Evolutionary conservation across 106 monocot genomes (phyloP), one percentile per base, ranked within the genome.

Genomic region (Allium cepa): DNA sequence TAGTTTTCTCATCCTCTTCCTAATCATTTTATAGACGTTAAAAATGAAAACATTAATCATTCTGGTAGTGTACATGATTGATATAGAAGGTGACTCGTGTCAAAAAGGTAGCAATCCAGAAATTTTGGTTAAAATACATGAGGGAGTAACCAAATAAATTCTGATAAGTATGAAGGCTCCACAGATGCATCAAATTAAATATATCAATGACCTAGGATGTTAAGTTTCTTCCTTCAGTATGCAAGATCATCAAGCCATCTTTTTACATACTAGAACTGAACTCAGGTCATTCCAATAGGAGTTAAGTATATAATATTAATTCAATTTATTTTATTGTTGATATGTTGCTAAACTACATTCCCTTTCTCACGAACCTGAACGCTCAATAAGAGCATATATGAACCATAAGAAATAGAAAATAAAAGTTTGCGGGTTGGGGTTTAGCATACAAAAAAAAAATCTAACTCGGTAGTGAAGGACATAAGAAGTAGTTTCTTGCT

Each of bases 1-100:
- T 63, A 0, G 15, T 75, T 68, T 57, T 75, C 67, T 99, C 99
- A 81, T 99, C 99, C 52, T 99, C 93, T 78, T 78, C 60, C 89
- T 55, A 15, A 55, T 12, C 55, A 12, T 55, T 11, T 55, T 12
- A 11, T 15, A 12, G 4, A 10, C 5, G 55, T 55, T 3, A 55
- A 55, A 55, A 55, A 55, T 55, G 11, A 55, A 55, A 4, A 15
- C 15, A 55, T 55, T 15, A 10, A 53, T 53, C 9, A 53, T 53
- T 10, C 53, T 10, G 13, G 13, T 53, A 55, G 13, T 10, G 13
- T 15, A 55, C 36, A 55, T 55, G 13, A 55, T 11, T 55, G 55
- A 55, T 15, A 12, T 55, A 12, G 2, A 10, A 55, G 55, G 5
- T 15, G 13, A 55, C 13, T 55, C 15, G 7, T 15, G 5, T 55